Evolutionary conservation across 495 filamentous ascomycete genomes (phyloP).

Genomic region (Xylaria castorea): DNA sequence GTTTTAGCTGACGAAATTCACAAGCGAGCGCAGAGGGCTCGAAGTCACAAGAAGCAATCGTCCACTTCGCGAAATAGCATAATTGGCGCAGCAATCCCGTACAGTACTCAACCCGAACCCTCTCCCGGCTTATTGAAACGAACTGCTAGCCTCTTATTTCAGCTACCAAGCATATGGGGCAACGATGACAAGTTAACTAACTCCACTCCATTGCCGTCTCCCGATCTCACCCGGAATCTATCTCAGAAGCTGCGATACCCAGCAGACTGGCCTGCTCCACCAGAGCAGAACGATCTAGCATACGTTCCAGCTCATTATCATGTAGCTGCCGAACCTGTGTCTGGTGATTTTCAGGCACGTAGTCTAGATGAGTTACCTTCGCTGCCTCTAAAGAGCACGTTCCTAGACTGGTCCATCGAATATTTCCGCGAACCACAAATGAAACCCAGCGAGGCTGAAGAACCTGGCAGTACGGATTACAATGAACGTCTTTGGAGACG

Average conservation of each 20-base stretch:
- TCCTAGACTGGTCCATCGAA: slow-evolving; percentile 95
- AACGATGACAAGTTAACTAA: slow-evolving; percentile 43
- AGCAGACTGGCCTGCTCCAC: slow-evolving; percentile 71
- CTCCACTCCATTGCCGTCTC: slow-evolving; percentile 42
- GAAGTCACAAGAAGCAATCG: slow-evolving; percentile 52
- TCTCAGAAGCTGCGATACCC: slow-evolving; percentile 56
- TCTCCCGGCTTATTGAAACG: slow-evolving; percentile 57
- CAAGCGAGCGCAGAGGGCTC: slow-evolving; percentile 60
- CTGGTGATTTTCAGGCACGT: slow-evolving; percentile 71
- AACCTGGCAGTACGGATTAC: slow-evolving; percentile 96
- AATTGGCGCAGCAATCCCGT: slow-evolving; percentile 46
- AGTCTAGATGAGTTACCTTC: slow-evolving; percentile 59
- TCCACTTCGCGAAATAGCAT: slow-evolving; percentile 51
- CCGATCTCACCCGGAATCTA: slow-evolving; percentile 49
- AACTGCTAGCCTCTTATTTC: slow-evolving; percentile 62
- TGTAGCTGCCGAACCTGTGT: slow-evolving; percentile 75
- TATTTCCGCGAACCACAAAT: slow-evolving; percentile 99
- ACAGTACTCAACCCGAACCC: slow-evolving; percentile 47
- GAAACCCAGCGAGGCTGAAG: slow-evolving; percentile 93
- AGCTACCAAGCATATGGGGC: slow-evolving; percentile 60
- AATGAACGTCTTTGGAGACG: slow-evolving; percentile 94
- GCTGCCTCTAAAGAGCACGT: slow-evolving; percentile 80
- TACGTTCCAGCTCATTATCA: slow-evolving; percentile 74
- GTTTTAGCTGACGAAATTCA: slow-evolving; percentile 78
- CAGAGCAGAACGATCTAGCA: slow-evolving; percentile 78